Evolutionary conservation across 306 rosid genomes (phyloP), one percentile per base, ranked within the genome.

Genomic region (Aeschynomene evenia): DNA sequence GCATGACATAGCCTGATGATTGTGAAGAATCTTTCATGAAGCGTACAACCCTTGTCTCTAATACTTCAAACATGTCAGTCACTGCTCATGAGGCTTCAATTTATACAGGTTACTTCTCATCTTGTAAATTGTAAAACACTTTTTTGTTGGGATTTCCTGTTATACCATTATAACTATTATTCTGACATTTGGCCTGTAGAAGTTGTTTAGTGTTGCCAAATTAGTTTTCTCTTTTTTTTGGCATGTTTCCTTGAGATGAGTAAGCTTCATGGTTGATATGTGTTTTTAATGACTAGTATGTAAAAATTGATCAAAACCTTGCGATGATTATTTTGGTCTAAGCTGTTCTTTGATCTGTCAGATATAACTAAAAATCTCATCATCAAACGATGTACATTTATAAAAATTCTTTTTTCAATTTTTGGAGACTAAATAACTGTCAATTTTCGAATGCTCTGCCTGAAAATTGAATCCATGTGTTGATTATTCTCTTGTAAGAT

Each of bases 51-150:
- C 91, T 95, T 28, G 99, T 95, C 71, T 97, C 99, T 71, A 95
- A 95, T 85, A 95, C 99, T 79, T 95, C 99, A 65, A 95, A 95
- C 80, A 95, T 95, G 99, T 97, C 96, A 37, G 97, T 95, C 85
- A 97, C 99, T 79, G 99, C 99, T 80, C 97, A 97, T 80, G 99
- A 95, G 83, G 99, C 99, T 85, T 95, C 99, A 76, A 95, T 95
- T 74, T 95, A 95, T 83, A 95, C 99, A 49, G 99, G 99, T 95
- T 73, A 84, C 66, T 45, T 52, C 19, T 33, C 55, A 29, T 40
- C 20, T 58, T 29, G 34, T 29, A 63, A 65, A 58, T 50, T 70
- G 57, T 52, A 5, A 36, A 37, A 0, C 37, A 36, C 31, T 28
- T 28, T 28, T 28, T 28, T 6, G 5, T 28, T 6, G 0, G 3